phyloP scores from a whole-genome alignment of 768 basidiomycete species.

The Naganishia antarctica region DNA sequence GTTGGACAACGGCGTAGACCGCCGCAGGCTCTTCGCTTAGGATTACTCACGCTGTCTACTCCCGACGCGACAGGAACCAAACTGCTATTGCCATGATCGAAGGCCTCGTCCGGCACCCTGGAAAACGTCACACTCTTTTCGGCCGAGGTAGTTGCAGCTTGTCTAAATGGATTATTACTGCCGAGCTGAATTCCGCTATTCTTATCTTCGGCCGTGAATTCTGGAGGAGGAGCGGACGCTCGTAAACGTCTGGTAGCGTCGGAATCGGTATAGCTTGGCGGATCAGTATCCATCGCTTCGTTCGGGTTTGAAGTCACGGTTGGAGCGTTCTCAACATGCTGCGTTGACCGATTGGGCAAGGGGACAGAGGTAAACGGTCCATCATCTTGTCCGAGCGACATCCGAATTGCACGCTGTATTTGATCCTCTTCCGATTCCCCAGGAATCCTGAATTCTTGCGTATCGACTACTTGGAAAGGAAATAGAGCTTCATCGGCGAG shows the following conservation, averaged over 20 bases:
- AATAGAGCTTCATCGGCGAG: no score
- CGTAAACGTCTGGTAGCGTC: slow-evolving; percentile 7
- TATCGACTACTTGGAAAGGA: neutral
- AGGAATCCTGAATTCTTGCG: neutral
- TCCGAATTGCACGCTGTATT: slow-evolving; percentile 12
- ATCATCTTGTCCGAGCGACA: slow-evolving; percentile 1
- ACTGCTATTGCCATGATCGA: slow-evolving; percentile 10
- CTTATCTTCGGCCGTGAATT: neutral
- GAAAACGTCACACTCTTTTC: slow-evolving; percentile 16
- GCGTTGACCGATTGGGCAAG: neutral
- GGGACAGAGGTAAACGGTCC: neutral
- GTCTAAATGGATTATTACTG: slow-evolving; percentile 11
- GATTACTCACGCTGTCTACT: neutral
- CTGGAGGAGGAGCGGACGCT: slow-evolving; percentile 9
- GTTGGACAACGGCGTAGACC: no score
- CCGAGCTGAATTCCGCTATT: neutral
- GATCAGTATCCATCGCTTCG: slow-evolving; percentile 10
- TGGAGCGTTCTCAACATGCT: neutral
- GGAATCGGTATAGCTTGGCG: slow-evolving; percentile 3
- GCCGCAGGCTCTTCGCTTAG: neutral
- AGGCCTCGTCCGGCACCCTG: slow-evolving; percentile 1
- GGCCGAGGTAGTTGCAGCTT: neutral
- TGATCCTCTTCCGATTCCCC: slow-evolving; percentile 14
- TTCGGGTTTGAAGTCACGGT: neutral
- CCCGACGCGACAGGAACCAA: neutral